Conservation (phyloP, 768 basidiomycete species). For the Lentinula detonsa region DNA sequence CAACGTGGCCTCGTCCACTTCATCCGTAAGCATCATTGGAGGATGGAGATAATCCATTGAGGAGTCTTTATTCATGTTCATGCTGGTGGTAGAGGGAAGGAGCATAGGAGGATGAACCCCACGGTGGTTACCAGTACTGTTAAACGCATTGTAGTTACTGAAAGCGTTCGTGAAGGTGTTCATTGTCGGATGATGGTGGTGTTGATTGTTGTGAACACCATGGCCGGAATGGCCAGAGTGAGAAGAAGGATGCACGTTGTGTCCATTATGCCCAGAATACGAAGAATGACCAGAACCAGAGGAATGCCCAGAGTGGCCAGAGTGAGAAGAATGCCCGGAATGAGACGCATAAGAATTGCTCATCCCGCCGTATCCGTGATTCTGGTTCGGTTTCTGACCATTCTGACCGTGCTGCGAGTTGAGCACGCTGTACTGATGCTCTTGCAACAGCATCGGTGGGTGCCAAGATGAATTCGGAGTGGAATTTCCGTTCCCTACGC, state of each 20-base stretch:
- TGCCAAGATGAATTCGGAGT: conserved; percentile 65
- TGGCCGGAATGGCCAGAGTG: background rate
- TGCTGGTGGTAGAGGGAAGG: conserved; percentile 19
- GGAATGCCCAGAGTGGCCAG: background rate
- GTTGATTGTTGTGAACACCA: conserved; percentile 22
- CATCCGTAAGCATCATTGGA: conserved; percentile 54
- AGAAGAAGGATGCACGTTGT: too few species aligned
- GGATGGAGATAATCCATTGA: conserved; percentile 73
- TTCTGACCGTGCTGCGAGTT: background rate
- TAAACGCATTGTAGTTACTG: background rate
- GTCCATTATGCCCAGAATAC: background rate
- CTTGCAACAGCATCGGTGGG: conserved; percentile 63
- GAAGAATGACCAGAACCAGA: background rate
- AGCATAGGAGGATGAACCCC: conserved; percentile 70
- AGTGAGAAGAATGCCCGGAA: too few species aligned
- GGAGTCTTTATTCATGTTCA: conserved; percentile 38
- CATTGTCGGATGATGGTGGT: background rate
- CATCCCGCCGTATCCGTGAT: too few species aligned
- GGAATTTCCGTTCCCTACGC: background rate
- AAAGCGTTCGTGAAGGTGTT: background rate
- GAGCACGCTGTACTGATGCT: conserved; percentile 19
- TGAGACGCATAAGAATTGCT: background rate
- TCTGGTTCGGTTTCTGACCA: background rate
- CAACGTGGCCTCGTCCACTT: conserved; percentile 58
- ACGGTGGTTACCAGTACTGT: background rate